A percentile compares a stretch with the other conserved stretches of the same genome.
Conservation (phyloP, 257 asterid genomes). For the Sherardia arvensis region DNA sequence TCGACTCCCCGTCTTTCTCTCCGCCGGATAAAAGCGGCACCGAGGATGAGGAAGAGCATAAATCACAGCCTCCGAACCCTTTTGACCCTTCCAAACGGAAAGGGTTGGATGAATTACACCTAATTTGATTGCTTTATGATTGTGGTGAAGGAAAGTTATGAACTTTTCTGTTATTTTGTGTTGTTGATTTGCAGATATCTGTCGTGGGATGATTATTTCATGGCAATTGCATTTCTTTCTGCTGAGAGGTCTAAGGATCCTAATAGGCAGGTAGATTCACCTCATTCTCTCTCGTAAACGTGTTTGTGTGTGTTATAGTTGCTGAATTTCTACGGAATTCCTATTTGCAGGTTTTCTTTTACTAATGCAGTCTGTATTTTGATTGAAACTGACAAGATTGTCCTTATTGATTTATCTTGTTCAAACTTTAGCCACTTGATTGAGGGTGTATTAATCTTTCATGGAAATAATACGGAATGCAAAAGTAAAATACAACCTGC, state of each 20-base stretch:
- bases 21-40: slow-evolving; percentile 7
- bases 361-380: too few species aligned
- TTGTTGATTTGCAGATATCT: slow-evolving; percentile 38
- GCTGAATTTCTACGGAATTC: neutral
- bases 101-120: slow-evolving; percentile 38
- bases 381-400: too few species aligned
- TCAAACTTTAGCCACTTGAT: too few species aligned
- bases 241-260: slow-evolving; percentile 97
- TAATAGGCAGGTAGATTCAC: slow-evolving; percentile 64
- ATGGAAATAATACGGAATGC: too few species aligned
- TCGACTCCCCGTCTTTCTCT: neutral
- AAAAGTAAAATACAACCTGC: too few species aligned
- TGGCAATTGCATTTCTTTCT: slow-evolving; percentile 89
- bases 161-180: neutral
- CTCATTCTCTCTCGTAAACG: neutral
- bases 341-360: too few species aligned
- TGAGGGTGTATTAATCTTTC: too few species aligned
- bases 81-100: slow-evolving; percentile 63
- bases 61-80: slow-evolving; percentile 38
- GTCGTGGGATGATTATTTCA: slow-evolving; percentile 92
- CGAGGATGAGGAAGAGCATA: slow-evolving; percentile 10
- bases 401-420: too few species aligned
- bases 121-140: neutral
- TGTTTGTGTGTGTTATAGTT: neutral
- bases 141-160: neutral